Evolutionary conservation across 1,284 basidiomycete genomes (phyloP), one percentile per base, ranked within the genome.

Genomic region (Chalciporus sp.): DNA sequence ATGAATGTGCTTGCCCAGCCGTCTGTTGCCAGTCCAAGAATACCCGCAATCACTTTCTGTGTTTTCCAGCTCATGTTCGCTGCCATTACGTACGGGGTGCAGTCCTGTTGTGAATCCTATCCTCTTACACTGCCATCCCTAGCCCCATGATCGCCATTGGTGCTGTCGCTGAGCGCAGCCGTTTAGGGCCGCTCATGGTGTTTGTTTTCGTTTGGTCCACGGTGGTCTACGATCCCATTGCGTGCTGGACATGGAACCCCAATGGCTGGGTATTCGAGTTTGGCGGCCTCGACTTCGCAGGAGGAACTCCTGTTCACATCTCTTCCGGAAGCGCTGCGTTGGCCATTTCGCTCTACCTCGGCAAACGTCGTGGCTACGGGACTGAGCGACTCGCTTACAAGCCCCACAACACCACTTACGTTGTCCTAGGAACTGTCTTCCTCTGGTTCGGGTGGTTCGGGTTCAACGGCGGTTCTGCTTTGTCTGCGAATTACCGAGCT

Each of bases 361-460:
- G 95, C 53, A 92, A 85, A 64, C 85, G 95, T 55, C 81, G 91
- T 31, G 95, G 95, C 3, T 98, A 95, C 69, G 95, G 95, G 27
- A 96, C 95, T 3, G 90, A 94, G 66, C 84, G 90, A 31, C 83
- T 95, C 35, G 91, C 92, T 2, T 91, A 94, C 84, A 92, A 95
- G 77, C 87, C 92, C 7, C 84, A 93, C 72, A 92, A 92, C 71
- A 90, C 88, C 2, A 85, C 87, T 42, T 94, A 95, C 71, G 92
- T 98, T 61, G 80, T 98, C 50, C 78, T 99, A 52, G 95, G 95
- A 49, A 98, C 96, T 0, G 84, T 88, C 12, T 86, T 98, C 74
- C 90, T 98, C 54, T 98, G 95, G 95, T 95, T 97, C 66, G 95
- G 95, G n/a, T 98, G 95, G 95, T 94, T 95, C 67, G 95, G 90